Base-by-base conservation (phyloP, 805 yeast species). In the Candida michaelii region DNA sequence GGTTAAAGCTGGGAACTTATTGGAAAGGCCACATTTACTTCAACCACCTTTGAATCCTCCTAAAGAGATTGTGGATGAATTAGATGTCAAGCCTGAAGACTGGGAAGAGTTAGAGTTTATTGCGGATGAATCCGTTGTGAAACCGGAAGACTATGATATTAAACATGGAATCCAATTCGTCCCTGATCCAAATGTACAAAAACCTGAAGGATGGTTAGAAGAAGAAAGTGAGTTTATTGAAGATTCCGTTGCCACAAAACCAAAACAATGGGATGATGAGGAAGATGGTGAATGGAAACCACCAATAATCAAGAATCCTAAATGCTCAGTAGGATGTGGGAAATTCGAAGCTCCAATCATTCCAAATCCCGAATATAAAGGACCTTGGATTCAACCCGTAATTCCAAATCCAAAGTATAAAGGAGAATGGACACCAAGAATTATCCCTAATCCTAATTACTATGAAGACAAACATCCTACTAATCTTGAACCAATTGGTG, bases 81-180 rank as follows among this genome's bases (percentile, higher is more conserved):
- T 65, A 9, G 89, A 80, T 52, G 31, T 34, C 18, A 84, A 84
- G 66, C 97, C 97, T 10, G 77, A 58, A 1, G 84, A 83, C 59
- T 90, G 97, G 97, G 93, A 79, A 43, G 96, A 87, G 31, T 72
- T 76, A 25, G 71, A 67, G 47, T 56, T 53, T 30, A 84, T 90
- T 40, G 77, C 81, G 17, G 97, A 90, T 62, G 66, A 66, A 4
- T 63, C 73, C 51, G 71, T 80, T 13, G 62, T 43, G 27, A 87
- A 88, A 63, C 97, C 97, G 7, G 87, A 66, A 3, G 93, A 85
- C 56, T 90, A 95, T 86, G 95, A 89, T 57, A 89, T 80, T 58
- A 69, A 65, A 39, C 83, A 79, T 43, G 91, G 87, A 15, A 58
- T 63, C 48, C 57, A 66, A 54, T 40, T 46, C 40, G 83, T 90